Base-by-base conservation (phyloP, 169 alveolate genomes). In the Plasmodium relictum region DNA sequence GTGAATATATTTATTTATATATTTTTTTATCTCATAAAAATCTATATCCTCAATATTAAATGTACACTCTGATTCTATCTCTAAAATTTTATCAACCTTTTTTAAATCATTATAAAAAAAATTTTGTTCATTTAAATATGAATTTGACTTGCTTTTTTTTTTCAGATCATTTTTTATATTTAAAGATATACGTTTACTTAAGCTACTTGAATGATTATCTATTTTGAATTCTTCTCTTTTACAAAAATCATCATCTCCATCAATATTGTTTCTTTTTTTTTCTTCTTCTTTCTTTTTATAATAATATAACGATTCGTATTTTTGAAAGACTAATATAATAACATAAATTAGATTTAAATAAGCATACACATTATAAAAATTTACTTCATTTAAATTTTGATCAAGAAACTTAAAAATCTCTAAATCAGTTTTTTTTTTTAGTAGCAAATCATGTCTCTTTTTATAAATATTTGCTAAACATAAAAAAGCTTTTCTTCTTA, bases 401-500 rank as follows among this genome's bases (percentile, higher is more conserved):
- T 83, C 91, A 0, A 94, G 72, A 37, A 94, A 87, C 62, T 88
- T 89, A 44, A 63, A 70, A 48, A 92, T 89, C 61, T 88, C 93
- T 9, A 78, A 58, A 59, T 76, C 92, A 69, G 90, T 91, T 56
- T 94, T 94, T 16, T 52, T 76, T 56, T 72, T 73, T 18, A 66
- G 48, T 26, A 91, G 78, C 6, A 69, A 70, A 22, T 71, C 78
- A 37, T 88, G 93, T 59, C 93, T 80, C 31, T 91, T 66, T 41
- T 92, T 88, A 24, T 83, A 72, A 2, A 94, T 91, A 91, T 95
- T 94, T 48, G 94, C 70, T 37, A 96, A 73, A 80, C 97, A 93
- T 69, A 94, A 88, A 73, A 92, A 92, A 37, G 95, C 96, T 88
- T 96, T 96, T 85, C 95, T 96, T 44, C 97, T 71, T 31, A 95